Percentiles rank a stretch among this genome's conserved stretches.
Conservation (phyloP, 306 rosid species). For the Castanospermum australe region DNA sequence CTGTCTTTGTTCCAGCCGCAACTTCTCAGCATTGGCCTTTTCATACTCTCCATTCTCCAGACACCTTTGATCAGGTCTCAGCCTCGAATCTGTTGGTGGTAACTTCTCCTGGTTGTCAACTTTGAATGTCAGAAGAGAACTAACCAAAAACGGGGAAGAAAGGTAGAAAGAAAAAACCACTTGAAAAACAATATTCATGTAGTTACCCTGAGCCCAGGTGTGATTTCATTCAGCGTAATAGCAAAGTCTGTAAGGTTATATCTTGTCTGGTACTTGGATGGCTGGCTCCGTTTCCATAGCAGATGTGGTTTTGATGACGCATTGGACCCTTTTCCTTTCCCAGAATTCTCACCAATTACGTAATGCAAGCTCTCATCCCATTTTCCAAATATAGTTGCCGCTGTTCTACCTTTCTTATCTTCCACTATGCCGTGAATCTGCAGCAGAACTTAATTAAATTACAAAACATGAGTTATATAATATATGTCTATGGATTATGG, state of each 20-base stretch:
- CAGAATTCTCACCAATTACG: conserved; percentile 56
- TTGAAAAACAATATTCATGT: not conserved
- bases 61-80: conserved; percentile 92
- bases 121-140: conserved; percentile 32
- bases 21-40: conserved; percentile 80
- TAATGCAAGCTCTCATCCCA: conserved; percentile 91
- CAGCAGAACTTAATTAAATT: conserved; percentile 41
- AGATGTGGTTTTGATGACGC: conserved; percentile 52
- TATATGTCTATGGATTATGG: not conserved
- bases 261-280: conserved; percentile 60
- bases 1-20: conserved; percentile 85
- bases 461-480: conserved; percentile 34
- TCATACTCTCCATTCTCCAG: conserved; percentile 87
- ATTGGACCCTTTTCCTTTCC: conserved; percentile 66
- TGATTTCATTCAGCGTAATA: conserved; percentile 77
- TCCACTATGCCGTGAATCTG: conserved; percentile 78
- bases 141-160: not conserved
- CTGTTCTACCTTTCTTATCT: conserved; percentile 75
- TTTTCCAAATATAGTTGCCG: conserved; percentile 79
- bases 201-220: conserved; percentile 69
- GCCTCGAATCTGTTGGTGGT: conserved; percentile 98
- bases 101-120: conserved; percentile 66
- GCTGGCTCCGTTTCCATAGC: conserved; percentile 67
- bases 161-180: not conserved
- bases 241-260: conserved; percentile 83